Percentiles rank a stretch among this genome's conserved stretches.
Evolutionary conservation across 139 green algal genomes (phyloP).

Genomic region (Ettlia oleoabundans): DNA sequence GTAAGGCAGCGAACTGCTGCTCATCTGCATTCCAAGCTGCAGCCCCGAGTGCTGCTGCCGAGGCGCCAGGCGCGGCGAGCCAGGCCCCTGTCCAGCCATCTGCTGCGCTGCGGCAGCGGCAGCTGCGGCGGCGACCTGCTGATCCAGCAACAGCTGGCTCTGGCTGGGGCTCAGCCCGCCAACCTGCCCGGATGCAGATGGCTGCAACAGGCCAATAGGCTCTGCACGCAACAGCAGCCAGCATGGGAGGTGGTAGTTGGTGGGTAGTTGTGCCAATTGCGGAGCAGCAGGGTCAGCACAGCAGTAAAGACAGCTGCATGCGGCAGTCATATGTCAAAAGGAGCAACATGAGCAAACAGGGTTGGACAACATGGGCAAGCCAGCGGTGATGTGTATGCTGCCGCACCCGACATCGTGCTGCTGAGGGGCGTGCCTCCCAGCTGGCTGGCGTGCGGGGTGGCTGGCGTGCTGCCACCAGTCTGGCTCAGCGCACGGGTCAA

Average conservation of each 20-base stretch:
- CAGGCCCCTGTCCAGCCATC: neutral
- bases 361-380: neutral
- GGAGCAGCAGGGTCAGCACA: no score
- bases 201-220: neutral
- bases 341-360: neutral
- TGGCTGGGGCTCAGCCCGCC: neutral
- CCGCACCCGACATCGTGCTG: neutral
- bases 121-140: constrained; percentile 13
- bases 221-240: no score
- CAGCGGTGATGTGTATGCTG: neutral
- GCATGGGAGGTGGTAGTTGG: no score
- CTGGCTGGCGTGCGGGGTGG: neutral
- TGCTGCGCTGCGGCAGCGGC: neutral
- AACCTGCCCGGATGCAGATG: neutral
- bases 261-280: no score
- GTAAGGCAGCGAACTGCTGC: neutral
- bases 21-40: neutral
- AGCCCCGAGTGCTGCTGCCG: neutral
- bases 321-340: neutral
- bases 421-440: neutral
- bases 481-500: constrained; percentile 9
- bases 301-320: no score
- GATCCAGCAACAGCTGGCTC: neutral
- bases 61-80: neutral
- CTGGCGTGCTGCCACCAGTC: neutral